Conservation (phyloP, 371 early-diverging fungal species). For the Apophysomyces trapeziformis region DNA sequence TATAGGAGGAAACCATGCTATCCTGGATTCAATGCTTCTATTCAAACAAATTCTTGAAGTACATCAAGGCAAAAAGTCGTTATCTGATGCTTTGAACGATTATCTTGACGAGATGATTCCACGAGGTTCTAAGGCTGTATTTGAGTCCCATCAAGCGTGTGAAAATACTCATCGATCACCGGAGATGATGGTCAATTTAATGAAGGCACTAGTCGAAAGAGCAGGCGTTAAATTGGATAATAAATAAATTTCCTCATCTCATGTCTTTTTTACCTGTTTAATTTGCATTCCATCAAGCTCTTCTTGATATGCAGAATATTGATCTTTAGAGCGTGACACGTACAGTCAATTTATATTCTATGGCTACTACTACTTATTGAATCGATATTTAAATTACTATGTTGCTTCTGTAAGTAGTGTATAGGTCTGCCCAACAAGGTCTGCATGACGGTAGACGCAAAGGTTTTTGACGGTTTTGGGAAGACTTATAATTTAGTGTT, state of each 20-base stretch:
- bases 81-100: slow-evolving; percentile 22
- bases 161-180: slow-evolving; percentile 14
- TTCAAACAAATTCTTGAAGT: slow-evolving; percentile 18
- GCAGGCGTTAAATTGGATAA: background rate
- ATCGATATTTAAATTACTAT: too few relatives aligned
- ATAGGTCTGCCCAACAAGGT: too few relatives aligned
- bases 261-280: too few relatives aligned
- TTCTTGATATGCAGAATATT: too few relatives aligned
- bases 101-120: slow-evolving; percentile 33
- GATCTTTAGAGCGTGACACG: too few relatives aligned
- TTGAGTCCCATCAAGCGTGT: slow-evolving; percentile 27
- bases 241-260: background rate
- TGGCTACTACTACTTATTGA: too few relatives aligned
- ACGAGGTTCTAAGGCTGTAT: slow-evolving; percentile 28
- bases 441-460: too few relatives aligned
- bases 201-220: background rate
- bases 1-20: slow-evolving; percentile 46
- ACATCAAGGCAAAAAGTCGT: slow-evolving; percentile 17
- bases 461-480: too few relatives aligned
- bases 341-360: too few relatives aligned
- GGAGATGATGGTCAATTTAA: background rate
- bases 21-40: slow-evolving; percentile 31
- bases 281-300: too few relatives aligned
- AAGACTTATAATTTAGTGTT: too few relatives aligned
- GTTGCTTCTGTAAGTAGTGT: too few relatives aligned